A percentile compares a stretch with the other conserved stretches of the same genome.
Conservation (phyloP, 106 monocot species). For the Acorus gramineus region DNA sequence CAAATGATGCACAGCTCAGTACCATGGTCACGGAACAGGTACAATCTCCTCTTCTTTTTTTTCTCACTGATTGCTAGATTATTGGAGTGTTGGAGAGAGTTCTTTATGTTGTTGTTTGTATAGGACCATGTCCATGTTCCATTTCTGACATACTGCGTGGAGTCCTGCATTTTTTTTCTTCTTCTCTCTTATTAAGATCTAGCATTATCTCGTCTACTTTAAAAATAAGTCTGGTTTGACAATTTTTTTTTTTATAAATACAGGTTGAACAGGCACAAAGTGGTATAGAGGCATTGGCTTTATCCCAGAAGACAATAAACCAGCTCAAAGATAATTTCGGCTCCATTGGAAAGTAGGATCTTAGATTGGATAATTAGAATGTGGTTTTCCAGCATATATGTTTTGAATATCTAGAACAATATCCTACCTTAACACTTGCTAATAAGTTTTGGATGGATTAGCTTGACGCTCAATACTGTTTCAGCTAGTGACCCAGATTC, state of each 20-base stretch:
- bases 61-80: background rate
- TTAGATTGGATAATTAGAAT: too few relatives aligned
- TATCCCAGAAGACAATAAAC: conserved; percentile 75
- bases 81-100: background rate
- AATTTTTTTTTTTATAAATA: background rate
- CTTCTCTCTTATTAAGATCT: too few relatives aligned
- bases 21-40: conserved; percentile 98
- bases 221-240: too few relatives aligned
- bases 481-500: too few relatives aligned
- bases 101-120: background rate
- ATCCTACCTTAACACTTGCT: too few relatives aligned
- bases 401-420: too few relatives aligned
- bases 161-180: too few relatives aligned
- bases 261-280: conserved; percentile 93
- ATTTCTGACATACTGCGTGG: too few relatives aligned
- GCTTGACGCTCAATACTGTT: too few relatives aligned
- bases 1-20: conserved; percentile 96
- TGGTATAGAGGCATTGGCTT: conserved; percentile 85
- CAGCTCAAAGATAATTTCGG: conserved; percentile 80
- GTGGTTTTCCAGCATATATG: too few relatives aligned
- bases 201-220: too few relatives aligned
- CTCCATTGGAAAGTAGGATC: conserved; percentile 72
- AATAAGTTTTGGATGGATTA: too few relatives aligned
- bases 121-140: background rate
- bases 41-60: conserved; percentile 5